Evolutionary conservation across 495 filamentous ascomycete species (phyloP).

Genomic region (Xylaria sp.): DNA sequence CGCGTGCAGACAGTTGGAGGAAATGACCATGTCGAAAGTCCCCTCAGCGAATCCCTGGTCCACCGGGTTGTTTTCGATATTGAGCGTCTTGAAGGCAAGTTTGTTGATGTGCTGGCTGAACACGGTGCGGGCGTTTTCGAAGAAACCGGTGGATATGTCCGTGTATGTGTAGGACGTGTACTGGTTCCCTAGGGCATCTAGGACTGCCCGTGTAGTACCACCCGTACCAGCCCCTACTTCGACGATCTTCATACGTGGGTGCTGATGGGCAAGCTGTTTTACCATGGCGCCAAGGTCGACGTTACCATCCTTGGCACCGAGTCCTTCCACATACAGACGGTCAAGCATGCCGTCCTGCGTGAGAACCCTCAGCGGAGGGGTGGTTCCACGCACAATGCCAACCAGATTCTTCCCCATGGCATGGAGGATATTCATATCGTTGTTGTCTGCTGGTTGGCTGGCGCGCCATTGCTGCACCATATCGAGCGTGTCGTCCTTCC

Average conservation of each 20-base stretch:
- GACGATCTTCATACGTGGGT: conserved; percentile 53
- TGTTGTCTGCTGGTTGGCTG: neutral
- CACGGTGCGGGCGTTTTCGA: conserved; percentile 34
- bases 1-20: conserved; percentile 56
- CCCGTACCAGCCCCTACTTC: conserved; percentile 61
- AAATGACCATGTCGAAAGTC: conserved; percentile 58
- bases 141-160: conserved; percentile 53
- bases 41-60: conserved; percentile 52
- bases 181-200: conserved; percentile 29
- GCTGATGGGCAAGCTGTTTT: conserved; percentile 49
- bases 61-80: conserved; percentile 49
- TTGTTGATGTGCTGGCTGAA: conserved; percentile 23
- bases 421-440: conserved; percentile 13
- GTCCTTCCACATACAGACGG: conserved; percentile 44
- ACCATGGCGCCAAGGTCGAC: conserved; percentile 33
- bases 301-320: conserved; percentile 39
- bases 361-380: neutral
- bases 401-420: conserved; percentile 9
- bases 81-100: conserved; percentile 53
- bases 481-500: conserved; percentile 44
- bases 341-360: conserved; percentile 31
- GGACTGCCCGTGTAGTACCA: conserved; percentile 46
- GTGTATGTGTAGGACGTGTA: conserved; percentile 57
- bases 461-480: conserved; percentile 2
- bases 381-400: conserved; percentile 2